A percentile compares a stretch with the other conserved stretches of the same genome.
phyloP scores from a whole-genome alignment of 495 filamentous ascomycete species.

The Penicillium cinerascens region DNA sequence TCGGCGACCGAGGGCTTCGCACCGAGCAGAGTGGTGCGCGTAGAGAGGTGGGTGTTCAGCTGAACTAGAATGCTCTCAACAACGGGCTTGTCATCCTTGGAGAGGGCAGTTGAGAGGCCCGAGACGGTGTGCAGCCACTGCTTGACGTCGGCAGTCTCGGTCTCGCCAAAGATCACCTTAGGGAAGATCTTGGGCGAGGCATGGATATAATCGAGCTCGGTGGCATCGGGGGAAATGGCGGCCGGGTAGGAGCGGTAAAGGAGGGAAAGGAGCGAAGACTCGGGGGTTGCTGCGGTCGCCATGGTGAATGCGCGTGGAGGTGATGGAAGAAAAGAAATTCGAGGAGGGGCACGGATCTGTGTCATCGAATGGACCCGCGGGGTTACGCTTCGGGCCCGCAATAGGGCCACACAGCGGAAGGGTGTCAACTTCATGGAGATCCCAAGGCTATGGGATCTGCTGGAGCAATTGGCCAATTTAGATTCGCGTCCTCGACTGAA shows the following conservation, averaged over 20 bases:
- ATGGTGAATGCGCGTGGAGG: slow-evolving; percentile 36
- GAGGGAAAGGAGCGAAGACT: slow-evolving; percentile 50
- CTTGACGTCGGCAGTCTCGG: slow-evolving; percentile 79
- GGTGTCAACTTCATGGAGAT: slow-evolving; percentile 29
- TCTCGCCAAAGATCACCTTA: slow-evolving; percentile 62
- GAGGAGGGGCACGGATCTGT: slow-evolving; percentile 36
- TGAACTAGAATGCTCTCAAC: slow-evolving; percentile 56
- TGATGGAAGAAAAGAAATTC: slow-evolving; percentile 31
- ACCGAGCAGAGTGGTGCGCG: slow-evolving; percentile 84
- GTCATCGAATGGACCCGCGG: slow-evolving; percentile 34
- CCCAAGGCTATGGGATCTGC: slow-evolving; percentile 28
- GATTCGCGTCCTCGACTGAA: neutral
- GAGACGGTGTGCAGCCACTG: slow-evolving; percentile 78
- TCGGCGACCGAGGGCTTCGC: slow-evolving; percentile 90
- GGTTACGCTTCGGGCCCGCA: slow-evolving; percentile 34
- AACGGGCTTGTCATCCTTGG: slow-evolving; percentile 54
- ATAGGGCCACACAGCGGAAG: slow-evolving; percentile 26
- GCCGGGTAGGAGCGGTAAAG: slow-evolving; percentile 53
- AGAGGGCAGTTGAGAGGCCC: slow-evolving; percentile 57
- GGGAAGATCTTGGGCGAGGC: slow-evolving; percentile 61
- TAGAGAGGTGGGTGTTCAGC: slow-evolving; percentile 82
- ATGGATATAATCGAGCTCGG: slow-evolving; percentile 47
- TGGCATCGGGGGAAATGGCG: slow-evolving; percentile 45
- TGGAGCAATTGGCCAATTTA: slow-evolving; percentile 4
- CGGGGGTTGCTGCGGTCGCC: slow-evolving; percentile 49